Base-by-base conservation (phyloP, 2,329 filamentous ascomycete genomes). In the Arachnomyces sp. region DNA sequence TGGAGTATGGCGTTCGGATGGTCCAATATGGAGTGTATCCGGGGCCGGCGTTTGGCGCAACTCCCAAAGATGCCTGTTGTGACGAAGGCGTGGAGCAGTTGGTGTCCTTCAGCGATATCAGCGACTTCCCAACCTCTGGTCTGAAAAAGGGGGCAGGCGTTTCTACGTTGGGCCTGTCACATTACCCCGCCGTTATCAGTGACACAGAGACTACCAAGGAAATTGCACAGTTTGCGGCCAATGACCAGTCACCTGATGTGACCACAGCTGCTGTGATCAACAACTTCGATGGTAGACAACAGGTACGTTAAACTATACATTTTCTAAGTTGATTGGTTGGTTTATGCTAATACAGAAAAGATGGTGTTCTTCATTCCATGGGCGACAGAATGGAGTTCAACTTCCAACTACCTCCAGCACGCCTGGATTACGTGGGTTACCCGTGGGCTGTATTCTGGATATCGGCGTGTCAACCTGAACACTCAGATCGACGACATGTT, bases 401-500 rank as follows among this genome's bases (percentile, higher is more conserved):
- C 74, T 2, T 76, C 72, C 49, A 77, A 69, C 55, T 76, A 70
- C 50, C 56, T 79, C 36, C 76, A 79, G 57, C 77, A 81, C 57
- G 66, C 76, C 8, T 79, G 73, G 68, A 79, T 81, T 44, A 71
- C 71, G 49, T 81, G 76, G 76, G 54, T 77, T 28, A 79, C 77
- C 4, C 68, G 74, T 45, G 76, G 77, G 29, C 56, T 79, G 7
- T 52, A 74, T 45, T 62, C 72, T 7, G 75, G 75, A n/a, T 71
- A 73, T 52, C 68, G 73, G 39, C 68, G 74, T 45, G 63, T 72
- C 29, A 70, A 76, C 45, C 57, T 78, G 28, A 72, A 63, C 57
- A 71, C 74, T 9, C 75, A 79, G 50, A 71, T 81, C 25, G 77
- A 81, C 49, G 77, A 81, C 48, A 74, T 81, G 64, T 74, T 79